These are phyloP conservation scores for Clavispora fructus DNA, from an alignment of 805 yeast species.

Conservation along the genomic window DNA sequence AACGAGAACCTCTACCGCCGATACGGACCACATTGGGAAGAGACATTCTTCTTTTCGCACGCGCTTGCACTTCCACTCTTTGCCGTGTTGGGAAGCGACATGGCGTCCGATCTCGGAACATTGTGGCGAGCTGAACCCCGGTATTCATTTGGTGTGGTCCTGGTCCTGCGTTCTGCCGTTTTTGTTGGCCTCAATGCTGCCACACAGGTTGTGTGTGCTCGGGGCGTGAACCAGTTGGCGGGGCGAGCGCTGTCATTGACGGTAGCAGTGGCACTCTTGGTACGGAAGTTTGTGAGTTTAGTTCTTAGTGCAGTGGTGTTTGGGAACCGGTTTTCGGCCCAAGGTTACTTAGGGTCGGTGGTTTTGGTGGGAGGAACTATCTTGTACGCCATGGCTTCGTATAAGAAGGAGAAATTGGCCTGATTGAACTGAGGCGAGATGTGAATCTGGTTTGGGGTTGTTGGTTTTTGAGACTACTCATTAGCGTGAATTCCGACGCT, in stretches of 20 bases:
- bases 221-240: conserved; percentile 62
- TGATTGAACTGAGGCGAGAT: not conserved
- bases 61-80: conserved; percentile 52
- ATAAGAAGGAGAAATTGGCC: not conserved
- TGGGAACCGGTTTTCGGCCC: conserved; percentile 35
- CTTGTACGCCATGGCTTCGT: conserved; percentile 27
- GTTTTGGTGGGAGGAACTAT: conserved; percentile 54
- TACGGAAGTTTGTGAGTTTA: conserved; percentile 60
- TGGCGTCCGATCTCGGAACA: conserved; percentile 9
- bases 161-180: conserved; percentile 10
- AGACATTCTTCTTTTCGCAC: conserved; percentile 58
- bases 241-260: conserved; percentile 58
- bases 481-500: too few species aligned
- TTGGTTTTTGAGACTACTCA: too few species aligned
- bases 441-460: too few species aligned
- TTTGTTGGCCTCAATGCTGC: conserved; percentile 15
- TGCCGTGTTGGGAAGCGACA: conserved; percentile 25
- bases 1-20: conserved; percentile 44
- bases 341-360: conserved; percentile 43
- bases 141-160: not conserved
- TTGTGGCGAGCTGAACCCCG: conserved; percentile 1
- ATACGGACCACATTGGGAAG: conserved; percentile 62
- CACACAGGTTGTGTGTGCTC: conserved; percentile 45
- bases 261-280: conserved; percentile 52
- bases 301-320: conserved; percentile 51